Evolutionary conservation across 306 rosid species (phyloP).

Genomic region (Cucumis hystrix): DNA sequence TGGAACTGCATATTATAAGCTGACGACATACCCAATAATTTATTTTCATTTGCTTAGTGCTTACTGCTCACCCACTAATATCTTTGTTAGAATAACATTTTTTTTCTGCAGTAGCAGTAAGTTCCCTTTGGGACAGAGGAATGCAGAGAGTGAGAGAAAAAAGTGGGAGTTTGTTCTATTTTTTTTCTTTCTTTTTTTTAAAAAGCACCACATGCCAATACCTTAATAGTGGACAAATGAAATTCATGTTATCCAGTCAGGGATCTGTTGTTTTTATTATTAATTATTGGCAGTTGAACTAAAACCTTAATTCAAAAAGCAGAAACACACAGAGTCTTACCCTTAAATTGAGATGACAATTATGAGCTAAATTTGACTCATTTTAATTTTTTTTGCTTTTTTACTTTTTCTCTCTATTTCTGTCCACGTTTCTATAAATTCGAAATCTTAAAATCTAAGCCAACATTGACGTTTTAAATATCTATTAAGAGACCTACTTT

Average conservation of each 20-base stretch:
- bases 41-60: neutral
- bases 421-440: too few species aligned
- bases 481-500: too few species aligned
- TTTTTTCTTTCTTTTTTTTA: too few species aligned
- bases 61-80: neutral
- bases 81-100: neutral
- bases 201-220: neutral
- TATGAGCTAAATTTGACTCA: too few species aligned
- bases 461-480: too few species aligned
- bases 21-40: neutral
- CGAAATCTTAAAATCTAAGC: too few species aligned
- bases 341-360: neutral
- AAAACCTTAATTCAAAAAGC: neutral
- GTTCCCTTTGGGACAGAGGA: neutral
- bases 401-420: too few species aligned
- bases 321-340: neutral
- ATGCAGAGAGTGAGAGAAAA: neutral
- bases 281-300: neutral
- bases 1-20: neutral
- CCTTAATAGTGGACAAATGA: too few species aligned
- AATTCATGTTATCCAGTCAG: too few species aligned
- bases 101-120: neutral
- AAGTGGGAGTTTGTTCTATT: too few species aligned
- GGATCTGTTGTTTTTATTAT: neutral
- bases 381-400: too few species aligned